A percentile compares a stretch with the other conserved stretches of the same genome.
Evolutionary conservation across 2,329 filamentous ascomycete genomes (phyloP).

Genomic region (Tolypocladium paradoxum): DNA sequence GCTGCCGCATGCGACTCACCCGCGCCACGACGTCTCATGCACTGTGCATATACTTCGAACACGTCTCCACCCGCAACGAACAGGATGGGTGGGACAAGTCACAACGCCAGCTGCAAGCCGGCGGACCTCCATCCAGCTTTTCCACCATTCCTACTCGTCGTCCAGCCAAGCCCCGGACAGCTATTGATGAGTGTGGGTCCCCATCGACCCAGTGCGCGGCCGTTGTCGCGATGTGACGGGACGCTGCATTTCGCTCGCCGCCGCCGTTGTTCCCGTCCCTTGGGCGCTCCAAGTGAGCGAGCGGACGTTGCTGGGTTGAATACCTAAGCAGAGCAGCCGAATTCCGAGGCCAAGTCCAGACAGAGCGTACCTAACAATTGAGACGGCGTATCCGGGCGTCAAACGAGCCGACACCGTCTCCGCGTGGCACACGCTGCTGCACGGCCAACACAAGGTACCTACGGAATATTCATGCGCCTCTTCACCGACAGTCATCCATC

Average conservation of each 20-base stretch:
- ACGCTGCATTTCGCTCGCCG: neutral
- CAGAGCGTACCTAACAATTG: neutral
- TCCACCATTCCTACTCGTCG: neutral
- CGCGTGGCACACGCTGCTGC: neutral
- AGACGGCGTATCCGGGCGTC: neutral
- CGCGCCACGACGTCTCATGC: neutral
- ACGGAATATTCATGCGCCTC: too few relatives aligned
- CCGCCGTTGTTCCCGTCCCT: too few relatives aligned
- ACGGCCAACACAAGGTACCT: too few relatives aligned
- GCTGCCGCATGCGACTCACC: neutral
- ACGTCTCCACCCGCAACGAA: neutral
- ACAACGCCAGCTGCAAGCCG: neutral
- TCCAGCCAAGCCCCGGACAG: neutral
- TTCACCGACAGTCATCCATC: neutral
- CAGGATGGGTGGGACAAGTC: neutral
- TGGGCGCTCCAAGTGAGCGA: too few relatives aligned
- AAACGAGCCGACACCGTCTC: neutral
- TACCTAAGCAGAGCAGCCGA: neutral
- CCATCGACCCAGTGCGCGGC: neutral
- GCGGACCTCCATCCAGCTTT: neutral
- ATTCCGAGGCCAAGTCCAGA: neutral
- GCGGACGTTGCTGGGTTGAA: too few relatives aligned
- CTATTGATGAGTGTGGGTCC: neutral
- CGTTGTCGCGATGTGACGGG: neutral
- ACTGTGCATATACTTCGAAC: neutral